Evolutionary conservation across 805 yeast species (phyloP).

Genomic region (Suhomyces xylopsoci): DNA sequence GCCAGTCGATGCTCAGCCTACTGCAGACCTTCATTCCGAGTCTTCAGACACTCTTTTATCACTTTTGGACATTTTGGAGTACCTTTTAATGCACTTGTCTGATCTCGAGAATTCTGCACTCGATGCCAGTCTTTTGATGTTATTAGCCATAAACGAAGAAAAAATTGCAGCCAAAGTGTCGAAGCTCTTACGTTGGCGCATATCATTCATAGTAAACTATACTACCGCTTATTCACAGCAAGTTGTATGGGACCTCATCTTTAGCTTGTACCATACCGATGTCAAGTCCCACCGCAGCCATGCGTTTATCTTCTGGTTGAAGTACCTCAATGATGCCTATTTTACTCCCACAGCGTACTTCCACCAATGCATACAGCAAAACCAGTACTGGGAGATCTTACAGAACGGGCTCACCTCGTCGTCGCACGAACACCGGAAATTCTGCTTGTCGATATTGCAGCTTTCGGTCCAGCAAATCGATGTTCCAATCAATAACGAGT

Average conservation of each 20-base stretch:
- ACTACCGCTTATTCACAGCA: slow-evolving; percentile 11
- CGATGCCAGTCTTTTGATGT: slow-evolving; percentile 23
- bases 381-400: slow-evolving; percentile 49
- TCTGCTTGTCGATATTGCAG: slow-evolving; percentile 62
- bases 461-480: slow-evolving; percentile 51
- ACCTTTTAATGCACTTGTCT: slow-evolving; percentile 24
- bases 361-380: slow-evolving; percentile 25
- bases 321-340: slow-evolving; percentile 39
- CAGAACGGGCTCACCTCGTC: slow-evolving; percentile 54
- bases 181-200: slow-evolving; percentile 55
- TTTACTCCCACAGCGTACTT: slow-evolving; percentile 15
- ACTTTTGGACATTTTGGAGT: slow-evolving; percentile 37
- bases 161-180: slow-evolving; percentile 35
- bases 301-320: slow-evolving; percentile 54
- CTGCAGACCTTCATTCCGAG: slow-evolving; percentile 2
- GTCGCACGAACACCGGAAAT: slow-evolving; percentile 68
- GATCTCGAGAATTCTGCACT: neutral
- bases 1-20: neutral
- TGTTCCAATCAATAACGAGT: slow-evolving; percentile 26
- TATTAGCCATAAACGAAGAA: slow-evolving; percentile 37
- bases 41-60: slow-evolving; percentile 13
- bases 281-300: slow-evolving; percentile 28
- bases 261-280: slow-evolving; percentile 28
- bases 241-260: slow-evolving; percentile 48
- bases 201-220: slow-evolving; percentile 9